These are phyloP conservation scores for Acer saccharum DNA, from an alignment of 345 rosid genomes.

Conservation along the genomic window DNA sequence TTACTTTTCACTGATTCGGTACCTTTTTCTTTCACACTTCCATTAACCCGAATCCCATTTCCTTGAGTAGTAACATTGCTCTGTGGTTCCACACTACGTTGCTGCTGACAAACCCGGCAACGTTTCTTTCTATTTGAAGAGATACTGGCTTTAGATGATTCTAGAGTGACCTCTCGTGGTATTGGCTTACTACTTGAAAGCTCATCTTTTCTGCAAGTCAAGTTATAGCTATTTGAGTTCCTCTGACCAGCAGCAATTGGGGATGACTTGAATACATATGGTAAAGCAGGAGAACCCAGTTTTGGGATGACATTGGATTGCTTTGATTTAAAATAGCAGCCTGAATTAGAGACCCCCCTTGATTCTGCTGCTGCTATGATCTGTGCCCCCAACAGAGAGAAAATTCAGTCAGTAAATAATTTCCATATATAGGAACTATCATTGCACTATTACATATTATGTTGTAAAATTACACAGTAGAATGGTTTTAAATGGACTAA, in stretches of 20 bases:
- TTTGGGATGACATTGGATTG: constrained; percentile 4
- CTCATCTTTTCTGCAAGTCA: constrained; percentile 8
- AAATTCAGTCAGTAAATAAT: neutral
- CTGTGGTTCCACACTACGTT: neutral
- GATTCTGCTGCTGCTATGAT: constrained; percentile 36
- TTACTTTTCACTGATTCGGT: neutral
- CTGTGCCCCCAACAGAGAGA: constrained; percentile 24
- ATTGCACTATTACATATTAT: neutral
- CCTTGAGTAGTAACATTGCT: neutral
- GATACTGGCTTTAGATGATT: constrained; percentile 16
- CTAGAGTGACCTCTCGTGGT: neutral
- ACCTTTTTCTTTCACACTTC: neutral
- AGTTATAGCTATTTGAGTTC: neutral
- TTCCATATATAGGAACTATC: neutral
- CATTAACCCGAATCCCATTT: neutral
- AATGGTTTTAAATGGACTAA: neutral
- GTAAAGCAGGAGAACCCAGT: constrained; percentile 5
- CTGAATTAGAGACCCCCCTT: constrained; percentile 14
- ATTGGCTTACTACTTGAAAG: neutral
- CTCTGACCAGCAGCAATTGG: neutral
- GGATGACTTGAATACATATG: neutral
- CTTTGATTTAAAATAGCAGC: constrained; percentile 13
- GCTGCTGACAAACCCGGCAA: constrained; percentile 7
- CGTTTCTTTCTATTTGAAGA: constrained; percentile 18
- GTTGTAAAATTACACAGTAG: neutral